Evolutionary conservation across 805 yeast species (phyloP).

Genomic region (Hanseniaspora vineae): DNA sequence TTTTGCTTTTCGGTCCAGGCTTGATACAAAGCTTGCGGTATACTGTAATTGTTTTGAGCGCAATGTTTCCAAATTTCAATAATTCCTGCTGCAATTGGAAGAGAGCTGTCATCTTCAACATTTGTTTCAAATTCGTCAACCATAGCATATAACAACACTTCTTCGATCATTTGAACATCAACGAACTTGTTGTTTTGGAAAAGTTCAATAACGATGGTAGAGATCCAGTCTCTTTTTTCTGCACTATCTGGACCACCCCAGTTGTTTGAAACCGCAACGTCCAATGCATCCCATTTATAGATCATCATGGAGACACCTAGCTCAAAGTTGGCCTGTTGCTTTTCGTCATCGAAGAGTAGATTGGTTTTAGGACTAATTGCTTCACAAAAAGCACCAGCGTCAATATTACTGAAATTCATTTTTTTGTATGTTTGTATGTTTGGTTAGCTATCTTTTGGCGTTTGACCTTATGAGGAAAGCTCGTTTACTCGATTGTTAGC

Average conservation of each 20-base stretch:
- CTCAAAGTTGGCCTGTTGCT: conserved; percentile 77
- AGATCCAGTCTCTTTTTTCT: conserved; percentile 92
- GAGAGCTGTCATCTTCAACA: conserved; percentile 82
- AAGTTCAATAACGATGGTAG: conserved; percentile 67
- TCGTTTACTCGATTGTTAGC: no score
- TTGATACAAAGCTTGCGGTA: conserved; percentile 46
- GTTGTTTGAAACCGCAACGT: conserved; percentile 75
- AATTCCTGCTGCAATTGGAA: conserved; percentile 55
- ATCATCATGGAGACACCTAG: conserved; percentile 85
- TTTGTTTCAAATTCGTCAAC: conserved; percentile 85
- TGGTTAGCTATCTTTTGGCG: background rate
- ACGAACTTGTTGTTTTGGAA: conserved; percentile 51
- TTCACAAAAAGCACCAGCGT: conserved; percentile 40
- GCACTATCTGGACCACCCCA: conserved; percentile 95
- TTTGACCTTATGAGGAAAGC: background rate
- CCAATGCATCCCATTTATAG: conserved; percentile 80
- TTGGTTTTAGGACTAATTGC: conserved; percentile 29
- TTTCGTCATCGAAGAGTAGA: conserved; percentile 39
- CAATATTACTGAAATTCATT: conserved; percentile 14
- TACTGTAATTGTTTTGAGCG: conserved; percentile 33
- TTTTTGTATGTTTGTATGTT: background rate
- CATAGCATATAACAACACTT: conserved; percentile 77
- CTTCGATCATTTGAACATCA: conserved; percentile 72
- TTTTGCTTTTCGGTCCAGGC: conserved; percentile 44
- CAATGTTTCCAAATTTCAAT: conserved; percentile 58